Conservation (phyloP, 768 basidiomycete species). For the Lactarius hatsudake region DNA sequence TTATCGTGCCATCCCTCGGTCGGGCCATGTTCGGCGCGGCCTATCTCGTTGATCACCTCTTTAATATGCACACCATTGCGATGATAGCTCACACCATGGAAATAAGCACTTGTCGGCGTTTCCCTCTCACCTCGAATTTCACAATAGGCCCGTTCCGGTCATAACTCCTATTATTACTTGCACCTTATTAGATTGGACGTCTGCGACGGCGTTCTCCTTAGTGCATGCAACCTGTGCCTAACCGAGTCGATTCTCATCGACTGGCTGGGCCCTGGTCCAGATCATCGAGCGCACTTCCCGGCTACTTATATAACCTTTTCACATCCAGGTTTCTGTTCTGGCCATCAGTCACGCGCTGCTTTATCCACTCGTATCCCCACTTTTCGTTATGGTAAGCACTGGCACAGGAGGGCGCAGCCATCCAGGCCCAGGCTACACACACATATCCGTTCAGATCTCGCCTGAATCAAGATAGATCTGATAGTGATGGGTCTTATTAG, state of each 20-base stretch:
- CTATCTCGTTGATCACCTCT: neutral
- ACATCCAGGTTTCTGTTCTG: neutral
- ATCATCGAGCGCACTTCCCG: slow-evolving; percentile 1
- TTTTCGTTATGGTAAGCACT: slow-evolving; percentile 8
- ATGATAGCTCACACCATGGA: slow-evolving; percentile 4
- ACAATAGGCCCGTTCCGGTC: slow-evolving; percentile 1
- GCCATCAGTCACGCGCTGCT: slow-evolving; percentile 5
- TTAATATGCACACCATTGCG: neutral
- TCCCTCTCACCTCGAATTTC: neutral
- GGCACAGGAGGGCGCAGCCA: neutral
- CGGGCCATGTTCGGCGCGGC: neutral
- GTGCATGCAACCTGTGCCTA: neutral
- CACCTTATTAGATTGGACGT: neutral
- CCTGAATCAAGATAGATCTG: slow-evolving; percentile 7
- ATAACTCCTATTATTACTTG: neutral
- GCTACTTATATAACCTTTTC: neutral
- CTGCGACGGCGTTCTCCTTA: neutral
- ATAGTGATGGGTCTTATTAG: neutral
- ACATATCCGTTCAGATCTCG: slow-evolving; percentile 6
- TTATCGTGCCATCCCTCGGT: slow-evolving; percentile 1
- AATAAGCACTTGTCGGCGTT: slow-evolving; percentile 8
- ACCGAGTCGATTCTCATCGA: neutral
- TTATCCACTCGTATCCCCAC: slow-evolving; percentile 4
- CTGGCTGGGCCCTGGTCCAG: neutral
- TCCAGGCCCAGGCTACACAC: neutral